A percentile compares a stretch with the other conserved stretches of the same genome.
Conservation (phyloP, 768 basidiomycete species). For the Boletus edulis region DNA sequence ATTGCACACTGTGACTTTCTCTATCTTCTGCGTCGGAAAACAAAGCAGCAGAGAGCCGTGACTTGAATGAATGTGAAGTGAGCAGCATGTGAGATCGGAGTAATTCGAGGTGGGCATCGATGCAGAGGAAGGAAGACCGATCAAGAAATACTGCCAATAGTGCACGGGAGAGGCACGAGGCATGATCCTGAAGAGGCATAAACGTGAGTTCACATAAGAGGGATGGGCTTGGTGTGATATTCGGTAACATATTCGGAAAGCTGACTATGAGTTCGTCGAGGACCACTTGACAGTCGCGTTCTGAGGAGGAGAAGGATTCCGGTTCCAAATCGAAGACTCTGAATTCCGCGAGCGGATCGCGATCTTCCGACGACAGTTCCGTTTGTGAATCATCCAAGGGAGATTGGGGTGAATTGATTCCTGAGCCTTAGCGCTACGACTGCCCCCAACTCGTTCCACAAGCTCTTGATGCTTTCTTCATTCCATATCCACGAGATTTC, state of each 20-base stretch:
- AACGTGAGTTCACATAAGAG: slow-evolving; percentile 65
- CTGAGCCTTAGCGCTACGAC: neutral
- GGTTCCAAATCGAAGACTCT: slow-evolving; percentile 67
- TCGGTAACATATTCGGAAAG: slow-evolving; percentile 61
- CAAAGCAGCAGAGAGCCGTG: slow-evolving; percentile 64
- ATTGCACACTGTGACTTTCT: slow-evolving; percentile 31
- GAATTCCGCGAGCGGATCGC: slow-evolving; percentile 46
- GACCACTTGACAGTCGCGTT: slow-evolving; percentile 15
- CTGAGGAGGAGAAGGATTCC: slow-evolving; percentile 36
- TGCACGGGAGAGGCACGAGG: slow-evolving; percentile 60
- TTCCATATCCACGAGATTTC: slow-evolving; percentile 52
- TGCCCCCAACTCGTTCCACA: slow-evolving; percentile 6
- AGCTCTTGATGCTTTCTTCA: slow-evolving; percentile 8
- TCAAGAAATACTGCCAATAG: slow-evolving; percentile 68
- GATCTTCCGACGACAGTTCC: slow-evolving; percentile 5
- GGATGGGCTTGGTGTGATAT: slow-evolving; percentile 60
- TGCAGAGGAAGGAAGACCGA: slow-evolving; percentile 59
- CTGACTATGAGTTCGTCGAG: slow-evolving; percentile 49
- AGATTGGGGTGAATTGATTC: neutral
- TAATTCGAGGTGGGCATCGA: slow-evolving; percentile 64
- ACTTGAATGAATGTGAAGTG: slow-evolving; percentile 70
- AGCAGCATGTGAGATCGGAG: slow-evolving; percentile 76
- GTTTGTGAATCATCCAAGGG: neutral
- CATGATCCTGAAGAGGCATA: slow-evolving; percentile 57
- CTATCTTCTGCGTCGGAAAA: slow-evolving; percentile 71